Conservation (phyloP, 805 yeast genomes). For the Candida insectorum region DNA sequence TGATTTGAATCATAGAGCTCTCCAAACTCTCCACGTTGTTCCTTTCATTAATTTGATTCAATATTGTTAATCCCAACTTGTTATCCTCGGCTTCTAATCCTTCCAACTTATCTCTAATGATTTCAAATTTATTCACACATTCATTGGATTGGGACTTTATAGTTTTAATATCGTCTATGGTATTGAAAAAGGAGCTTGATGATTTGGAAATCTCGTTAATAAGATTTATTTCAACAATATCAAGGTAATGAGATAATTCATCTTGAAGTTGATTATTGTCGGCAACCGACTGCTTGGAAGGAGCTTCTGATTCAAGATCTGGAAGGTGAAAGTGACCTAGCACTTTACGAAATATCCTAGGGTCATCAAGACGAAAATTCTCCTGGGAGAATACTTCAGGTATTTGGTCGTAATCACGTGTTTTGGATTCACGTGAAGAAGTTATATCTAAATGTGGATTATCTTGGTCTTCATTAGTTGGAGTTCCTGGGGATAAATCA, state of each 20-base stretch:
- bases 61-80: slow-evolving; percentile 45
- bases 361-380: slow-evolving; percentile 82
- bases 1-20: slow-evolving; percentile 54
- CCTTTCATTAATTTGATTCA: slow-evolving; percentile 49
- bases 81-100: slow-evolving; percentile 49
- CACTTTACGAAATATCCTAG: slow-evolving; percentile 75
- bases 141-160: slow-evolving; percentile 54
- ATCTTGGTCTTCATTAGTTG: neutral
- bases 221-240: slow-evolving; percentile 76
- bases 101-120: slow-evolving; percentile 45
- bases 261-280: slow-evolving; percentile 66
- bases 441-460: too few relatives aligned
- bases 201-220: slow-evolving; percentile 82
- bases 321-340: slow-evolving; percentile 54
- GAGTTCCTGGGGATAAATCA: neutral
- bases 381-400: slow-evolving; percentile 69
- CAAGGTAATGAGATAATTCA: slow-evolving; percentile 76
- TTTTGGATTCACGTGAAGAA: neutral
- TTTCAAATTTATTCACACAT: slow-evolving; percentile 46
- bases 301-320: slow-evolving; percentile 9
- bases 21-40: slow-evolving; percentile 63
- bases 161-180: slow-evolving; percentile 71
- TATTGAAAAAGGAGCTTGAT: slow-evolving; percentile 79
- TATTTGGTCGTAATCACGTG: slow-evolving; percentile 19
- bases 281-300: slow-evolving; percentile 30